A percentile compares a stretch with the other conserved stretches of the same genome.
Evolutionary conservation across 2,329 filamentous ascomycete species (phyloP).

Genomic region (Nectriaceae sp.): DNA sequence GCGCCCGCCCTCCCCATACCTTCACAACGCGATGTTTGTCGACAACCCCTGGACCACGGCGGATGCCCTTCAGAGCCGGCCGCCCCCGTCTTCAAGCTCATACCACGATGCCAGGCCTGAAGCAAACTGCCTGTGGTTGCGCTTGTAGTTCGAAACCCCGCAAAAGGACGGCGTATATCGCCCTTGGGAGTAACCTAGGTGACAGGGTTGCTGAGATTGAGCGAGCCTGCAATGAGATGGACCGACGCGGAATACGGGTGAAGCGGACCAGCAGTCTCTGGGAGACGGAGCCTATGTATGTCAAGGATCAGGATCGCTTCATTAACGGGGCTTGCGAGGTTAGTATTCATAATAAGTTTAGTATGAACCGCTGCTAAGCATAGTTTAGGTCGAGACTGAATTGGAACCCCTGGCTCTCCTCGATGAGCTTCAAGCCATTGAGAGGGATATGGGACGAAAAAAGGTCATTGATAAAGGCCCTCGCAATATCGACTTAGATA

Average conservation of each 20-base stretch:
- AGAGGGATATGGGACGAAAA: conserved; percentile 74
- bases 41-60: conserved; percentile 8
- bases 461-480: conserved; percentile 93
- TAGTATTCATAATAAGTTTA: no score
- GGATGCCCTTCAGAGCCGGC: conserved; percentile 10
- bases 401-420: conserved; percentile 75
- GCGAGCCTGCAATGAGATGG: conserved; percentile 77
- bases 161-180: conserved; percentile 69
- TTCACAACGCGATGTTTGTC: conserved; percentile 13
- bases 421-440: conserved; percentile 81
- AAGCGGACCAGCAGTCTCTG: conserved; percentile 84
- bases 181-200: conserved; percentile 89
- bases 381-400: conserved; percentile 72
- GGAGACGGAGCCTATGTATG: conserved; percentile 97
- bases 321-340: conserved; percentile 94
- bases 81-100: conserved; percentile 17
- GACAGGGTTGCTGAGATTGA: conserved; percentile 86
- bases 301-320: conserved; percentile 83
- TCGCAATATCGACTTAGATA: conserved; percentile 91
- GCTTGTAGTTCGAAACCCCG: conserved; percentile 32
- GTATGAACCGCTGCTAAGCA: not conserved
- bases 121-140: conserved; percentile 37
- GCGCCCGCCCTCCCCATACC: conserved; percentile 4
- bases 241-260: conserved; percentile 70
- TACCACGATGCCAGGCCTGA: conserved; percentile 14